Evolutionary conservation across 139 green algal species (phyloP).

Genomic region (Chlorella vulgaris): DNA sequence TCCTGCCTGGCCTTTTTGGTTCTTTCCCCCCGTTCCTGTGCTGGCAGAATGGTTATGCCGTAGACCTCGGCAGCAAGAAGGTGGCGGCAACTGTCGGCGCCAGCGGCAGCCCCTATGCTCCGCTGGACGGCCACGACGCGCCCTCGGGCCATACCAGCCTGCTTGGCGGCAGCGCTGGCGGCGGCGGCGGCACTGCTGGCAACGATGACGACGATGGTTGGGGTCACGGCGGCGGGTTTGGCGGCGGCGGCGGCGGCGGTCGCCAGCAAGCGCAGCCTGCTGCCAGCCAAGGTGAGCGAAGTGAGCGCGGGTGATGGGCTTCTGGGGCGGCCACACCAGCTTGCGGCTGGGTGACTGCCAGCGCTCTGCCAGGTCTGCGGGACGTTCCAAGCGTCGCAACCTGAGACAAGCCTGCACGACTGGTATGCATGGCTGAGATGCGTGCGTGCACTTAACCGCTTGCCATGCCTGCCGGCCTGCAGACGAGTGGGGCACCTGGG

Average conservation of each 20-base stretch:
- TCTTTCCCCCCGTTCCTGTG: background rate
- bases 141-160: background rate
- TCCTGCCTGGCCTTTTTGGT: background rate
- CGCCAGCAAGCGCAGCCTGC: background rate
- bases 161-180: background rate
- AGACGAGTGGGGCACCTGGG: slow-evolving; percentile 4
- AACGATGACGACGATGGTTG: background rate
- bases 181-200: background rate
- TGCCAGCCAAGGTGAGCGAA: background rate
- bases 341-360: background rate
- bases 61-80: slow-evolving; percentile 55
- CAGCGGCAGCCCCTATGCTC: background rate
- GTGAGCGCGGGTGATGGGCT: background rate
- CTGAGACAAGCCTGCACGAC: background rate
- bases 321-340: background rate
- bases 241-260: background rate
- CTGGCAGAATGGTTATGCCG: slow-evolving; percentile 51
- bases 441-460: background rate
- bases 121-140: background rate
- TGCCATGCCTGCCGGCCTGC: background rate
- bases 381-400: background rate
- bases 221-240: no score
- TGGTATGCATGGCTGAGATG: background rate
- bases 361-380: background rate
- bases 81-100: background rate